Percentiles rank a stretch among this genome's conserved stretches.
Conservation (phyloP, 108 stramenopile genomes). For the Fragilariopsis cylindrus region DNA sequence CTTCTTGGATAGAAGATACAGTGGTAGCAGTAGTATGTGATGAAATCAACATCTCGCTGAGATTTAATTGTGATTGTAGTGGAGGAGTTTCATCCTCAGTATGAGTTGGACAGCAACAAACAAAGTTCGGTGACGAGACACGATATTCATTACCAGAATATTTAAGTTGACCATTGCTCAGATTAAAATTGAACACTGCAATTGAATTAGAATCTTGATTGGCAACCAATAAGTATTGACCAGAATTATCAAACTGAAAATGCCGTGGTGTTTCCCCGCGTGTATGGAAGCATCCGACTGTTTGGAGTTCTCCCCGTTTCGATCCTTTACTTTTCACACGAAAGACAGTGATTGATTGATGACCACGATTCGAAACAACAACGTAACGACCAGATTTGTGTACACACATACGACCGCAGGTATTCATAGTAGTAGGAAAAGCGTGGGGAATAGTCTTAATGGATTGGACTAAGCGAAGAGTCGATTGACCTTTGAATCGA, state of each 20-base stretch:
- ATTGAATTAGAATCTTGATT: conserved; percentile 94
- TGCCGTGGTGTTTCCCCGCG: conserved; percentile 93
- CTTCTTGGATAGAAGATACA: not conserved
- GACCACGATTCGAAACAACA: conserved; percentile 94
- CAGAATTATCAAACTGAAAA: conserved; percentile 91
- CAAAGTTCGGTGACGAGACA: conserved; percentile 92
- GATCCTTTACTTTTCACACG: conserved; percentile 60
- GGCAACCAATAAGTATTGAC: conserved; percentile 89
- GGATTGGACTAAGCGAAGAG: conserved; percentile 81
- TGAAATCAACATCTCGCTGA: not conserved
- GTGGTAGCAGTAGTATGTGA: not conserved
- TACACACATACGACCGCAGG: conserved; percentile 90
- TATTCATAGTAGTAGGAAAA: conserved; percentile 89
- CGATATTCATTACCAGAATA: conserved; percentile 91
- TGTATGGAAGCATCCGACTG: conserved; percentile 92
- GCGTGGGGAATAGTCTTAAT: conserved; percentile 90
- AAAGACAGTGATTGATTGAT: conserved; percentile 90
- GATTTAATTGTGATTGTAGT: not conserved
- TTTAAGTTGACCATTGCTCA: conserved; percentile 80
- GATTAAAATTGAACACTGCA: conserved; percentile 88
- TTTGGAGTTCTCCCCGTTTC: conserved; percentile 71
- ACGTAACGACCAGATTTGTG: conserved; percentile 90
- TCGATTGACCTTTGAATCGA: conserved; percentile 67
- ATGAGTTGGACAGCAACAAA: conserved; percentile 78
- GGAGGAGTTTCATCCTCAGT: conserved; percentile 35